Base-by-base conservation (phyloP, 2,329 filamentous ascomycete species). In the Fusarium chuoi region DNA sequence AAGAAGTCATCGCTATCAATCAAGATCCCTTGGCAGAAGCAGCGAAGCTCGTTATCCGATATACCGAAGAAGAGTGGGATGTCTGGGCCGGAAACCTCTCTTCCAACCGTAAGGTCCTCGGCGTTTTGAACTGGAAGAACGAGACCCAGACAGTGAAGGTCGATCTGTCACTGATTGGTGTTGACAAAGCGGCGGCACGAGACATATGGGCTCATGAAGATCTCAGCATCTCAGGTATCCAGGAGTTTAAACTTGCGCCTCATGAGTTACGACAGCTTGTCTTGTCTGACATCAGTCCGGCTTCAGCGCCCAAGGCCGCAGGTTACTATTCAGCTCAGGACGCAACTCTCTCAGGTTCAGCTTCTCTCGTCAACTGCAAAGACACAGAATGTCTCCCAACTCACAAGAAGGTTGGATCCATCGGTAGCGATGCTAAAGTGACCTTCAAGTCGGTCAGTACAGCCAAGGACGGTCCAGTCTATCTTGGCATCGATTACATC, bases 1-100 rank as follows among this genome's bases (percentile, higher is more conserved):
- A 83, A 33, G 88, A 89, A 62, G 84, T 89, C 28, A 87, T 91
- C 30, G 85, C 85, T 0, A 87, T 89, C 75, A 90, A 90, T 73
- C 89, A 91, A 72, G 89, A 91, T 73, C 67, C 84, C 0, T 78
- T 90, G 0, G 87, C 84, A 0, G 80, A 85, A 60, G 87, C 88
- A 49, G 87, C 88, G 1, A 82, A 82, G n/a, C 80, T 91, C 3
- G 78, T 85, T 3, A 80, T 85, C 9, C 82, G 87, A 10, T 85
- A 85, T 74, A 85, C 86, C 0, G 83, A 86, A 28, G 84, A 85
- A 35, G 83, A 84, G 46, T 88, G 85, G 79, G 87, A 89, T 61
- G 78, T 88, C 2, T 89, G 86, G 86, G 83, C 83, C 33, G 87
- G 87, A 0, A 81, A 84, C 13, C 80, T 89, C 3, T 86, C 85